Base-by-base conservation (phyloP, 345 rosid species). In the Euphorbia pulcherrima region DNA sequence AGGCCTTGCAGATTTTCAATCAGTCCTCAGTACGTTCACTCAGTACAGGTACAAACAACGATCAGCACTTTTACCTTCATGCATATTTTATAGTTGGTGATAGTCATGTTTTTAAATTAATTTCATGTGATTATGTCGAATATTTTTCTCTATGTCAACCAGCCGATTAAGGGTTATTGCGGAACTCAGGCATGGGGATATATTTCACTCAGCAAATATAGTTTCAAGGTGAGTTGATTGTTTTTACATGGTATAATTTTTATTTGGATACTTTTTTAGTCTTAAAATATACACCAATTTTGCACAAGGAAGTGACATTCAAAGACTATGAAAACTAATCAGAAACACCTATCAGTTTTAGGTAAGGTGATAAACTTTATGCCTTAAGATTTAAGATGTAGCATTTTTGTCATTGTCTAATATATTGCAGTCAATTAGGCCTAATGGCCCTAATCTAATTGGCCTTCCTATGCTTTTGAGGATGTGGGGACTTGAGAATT, bases 81-180 rank as follows among this genome's bases (percentile, higher is more conserved):
- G 11, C 16, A 11, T 68, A 29, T 62, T 20, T 18, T 10, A n/a
- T 51, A 8, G n/a, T 60, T 69, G 26, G 28, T 12, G 26, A 16
- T 17, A 47, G 6, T 18, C 44, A 23, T 40, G 47, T 41, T 7
- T 78, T 47, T 55, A 17, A 62, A 37, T 64, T 64, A 23, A 33
- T 23, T 55, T 11, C 24, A 11, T 54, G 20, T 44, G 51, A 24
- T 59, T 44, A 70, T 72, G 62, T 50, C 17, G n/a, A 40, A n/a
- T 12, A 69, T 51, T 61, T 30, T 20, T 30, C 64, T 72, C 47
- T 60, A 39, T 74, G 20, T 70, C 65, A 56, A 65, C 53, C 89
- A 92, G 99, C 73, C 94, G 97, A 53, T 78, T 95, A 79, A 87
- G 97, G 83, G 99, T 90, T 56, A 88, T 95, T 75, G 99, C 97